Evolutionary conservation across 1,284 basidiomycete genomes (phyloP), one percentile per base, ranked within the genome.

Genomic region (Bondarzewia mesenterica): DNA sequence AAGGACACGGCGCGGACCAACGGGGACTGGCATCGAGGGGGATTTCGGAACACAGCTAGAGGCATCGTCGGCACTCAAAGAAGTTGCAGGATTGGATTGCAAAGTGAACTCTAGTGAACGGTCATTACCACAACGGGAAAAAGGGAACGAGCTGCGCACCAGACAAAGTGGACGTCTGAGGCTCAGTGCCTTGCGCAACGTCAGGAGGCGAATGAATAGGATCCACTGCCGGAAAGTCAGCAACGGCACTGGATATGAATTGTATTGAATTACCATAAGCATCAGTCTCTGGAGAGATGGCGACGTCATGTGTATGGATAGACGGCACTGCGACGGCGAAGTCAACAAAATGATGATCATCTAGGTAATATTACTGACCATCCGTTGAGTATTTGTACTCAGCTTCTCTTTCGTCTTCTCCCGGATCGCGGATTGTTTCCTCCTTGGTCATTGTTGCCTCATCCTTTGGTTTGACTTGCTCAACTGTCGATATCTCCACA

Each of bases 21-120:
- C 71, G 14, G 85, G 84, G 4, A 85, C 67, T n/a, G 85, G 86
- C 84, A 89, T 89, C 1, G 77, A 69, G 3, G 80, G 25, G 20
- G 25, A 22, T 16, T 16, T 40, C 21, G 38, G 4, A 22, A 18
- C 10, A 10, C 16, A 2, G 7, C 38, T 40, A 5, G 8, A 16
- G 41, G 25, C 60, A 1, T 70, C 29, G 29, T 45, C 18, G 12
- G 44, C 7, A 23, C 27, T 25, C 8, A 68, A 56, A 20, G 63
- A 60, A 1, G 70, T 25, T 23, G 48, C 16, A 8, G 47, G 25
- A 4, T 18, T 52, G 37, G 14, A n/a, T n/a, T n/a, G n/a, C n/a
- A n/a, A n/a, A n/a, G n/a, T n/a, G n/a, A n/a, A n/a, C n/a, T n/a
- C n/a, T n/a, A n/a, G n/a, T n/a, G n/a, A n/a, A n/a, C n/a, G n/a